Evolutionary conservation across 805 yeast species (phyloP).

Genomic region (Clavispora carvajalis): DNA sequence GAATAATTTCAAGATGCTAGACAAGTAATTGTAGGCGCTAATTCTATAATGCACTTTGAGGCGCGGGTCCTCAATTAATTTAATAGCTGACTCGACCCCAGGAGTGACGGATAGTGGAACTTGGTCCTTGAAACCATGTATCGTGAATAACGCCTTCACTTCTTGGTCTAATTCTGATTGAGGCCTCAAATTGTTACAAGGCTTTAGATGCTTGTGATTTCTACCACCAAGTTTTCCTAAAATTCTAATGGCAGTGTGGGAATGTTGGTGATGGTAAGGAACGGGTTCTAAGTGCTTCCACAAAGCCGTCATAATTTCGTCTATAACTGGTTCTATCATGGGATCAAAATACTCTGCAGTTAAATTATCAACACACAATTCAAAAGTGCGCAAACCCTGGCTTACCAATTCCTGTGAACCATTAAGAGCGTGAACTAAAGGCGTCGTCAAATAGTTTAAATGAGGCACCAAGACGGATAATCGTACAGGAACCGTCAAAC

Average conservation of each 20-base stretch:
- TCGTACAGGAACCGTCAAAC: slow-evolving; percentile 93
- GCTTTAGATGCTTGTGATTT: slow-evolving; percentile 76
- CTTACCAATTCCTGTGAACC: slow-evolving; percentile 88
- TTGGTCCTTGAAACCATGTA: slow-evolving; percentile 57
- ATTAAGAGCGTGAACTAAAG: slow-evolving; percentile 83
- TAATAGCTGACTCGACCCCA: slow-evolving; percentile 74
- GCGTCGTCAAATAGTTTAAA: slow-evolving; percentile 80
- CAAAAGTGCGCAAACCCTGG: slow-evolving; percentile 92
- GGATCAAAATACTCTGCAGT: slow-evolving; percentile 98
- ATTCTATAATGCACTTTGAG: slow-evolving; percentile 61
- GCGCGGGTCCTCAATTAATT: slow-evolving; percentile 63
- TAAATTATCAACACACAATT: slow-evolving; percentile 89
- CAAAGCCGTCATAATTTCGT: slow-evolving; percentile 87
- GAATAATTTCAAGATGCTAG: slow-evolving; percentile 61
- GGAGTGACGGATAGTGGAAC: slow-evolving; percentile 78
- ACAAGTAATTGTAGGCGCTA: slow-evolving; percentile 72
- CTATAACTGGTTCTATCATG: slow-evolving; percentile 91
- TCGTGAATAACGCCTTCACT: slow-evolving; percentile 58
- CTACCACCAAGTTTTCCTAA: slow-evolving; percentile 96
- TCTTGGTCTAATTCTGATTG: slow-evolving; percentile 60
- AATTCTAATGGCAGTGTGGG: slow-evolving; percentile 90
- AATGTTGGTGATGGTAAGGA: slow-evolving; percentile 91
- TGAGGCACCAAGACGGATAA: slow-evolving; percentile 92
- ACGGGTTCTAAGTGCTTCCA: slow-evolving; percentile 89
- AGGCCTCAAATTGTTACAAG: slow-evolving; percentile 61